These are phyloP conservation scores for Agaricus sinodeliciosus DNA, from an alignment of 768 basidiomycete genomes.

Conservation along the genomic window DNA sequence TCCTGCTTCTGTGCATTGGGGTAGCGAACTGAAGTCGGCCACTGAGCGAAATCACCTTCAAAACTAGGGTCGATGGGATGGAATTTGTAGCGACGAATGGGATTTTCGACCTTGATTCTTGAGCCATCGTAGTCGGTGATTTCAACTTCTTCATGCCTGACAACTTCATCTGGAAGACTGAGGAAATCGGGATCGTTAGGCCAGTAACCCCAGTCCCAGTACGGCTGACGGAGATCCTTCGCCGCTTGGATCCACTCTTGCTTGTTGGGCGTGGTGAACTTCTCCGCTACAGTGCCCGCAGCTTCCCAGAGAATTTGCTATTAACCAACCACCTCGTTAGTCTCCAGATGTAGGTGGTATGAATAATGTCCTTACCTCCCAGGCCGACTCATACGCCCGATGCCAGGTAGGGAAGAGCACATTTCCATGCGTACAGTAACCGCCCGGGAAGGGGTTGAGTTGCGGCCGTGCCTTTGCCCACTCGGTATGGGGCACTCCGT, in stretches of 20 bases:
- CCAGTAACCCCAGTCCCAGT: constrained; percentile 44
- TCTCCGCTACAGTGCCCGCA: constrained; percentile 32
- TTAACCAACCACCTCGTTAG: background rate
- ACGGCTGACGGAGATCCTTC: constrained; percentile 30
- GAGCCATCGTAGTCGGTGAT: constrained; percentile 18
- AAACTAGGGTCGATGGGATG: constrained; percentile 24
- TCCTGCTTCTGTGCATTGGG: constrained; percentile 13
- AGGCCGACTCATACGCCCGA: constrained; percentile 41
- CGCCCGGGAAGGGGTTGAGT: constrained; percentile 22
- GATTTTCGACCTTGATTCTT: constrained; percentile 21
- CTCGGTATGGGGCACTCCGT: constrained; percentile 38
- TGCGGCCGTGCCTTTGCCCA: constrained; percentile 32
- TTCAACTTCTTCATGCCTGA: constrained; percentile 12
- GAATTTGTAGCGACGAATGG: constrained; percentile 27
- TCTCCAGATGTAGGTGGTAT: no score
- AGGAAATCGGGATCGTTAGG: constrained; percentile 13
- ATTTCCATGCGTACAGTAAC: constrained; percentile 48
- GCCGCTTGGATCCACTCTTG: constrained; percentile 27
- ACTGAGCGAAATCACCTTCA: constrained; percentile 19
- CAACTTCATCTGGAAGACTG: constrained; percentile 31
- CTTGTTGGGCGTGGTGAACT: constrained; percentile 25
- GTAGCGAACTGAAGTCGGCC: constrained; percentile 28
- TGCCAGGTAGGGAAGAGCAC: constrained; percentile 53
- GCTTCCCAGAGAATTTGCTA: constrained; percentile 42
- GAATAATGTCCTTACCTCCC: constrained; percentile 27